Base-by-base conservation (phyloP, 2,329 filamentous ascomycete species). In the Nakataea oryzae region DNA sequence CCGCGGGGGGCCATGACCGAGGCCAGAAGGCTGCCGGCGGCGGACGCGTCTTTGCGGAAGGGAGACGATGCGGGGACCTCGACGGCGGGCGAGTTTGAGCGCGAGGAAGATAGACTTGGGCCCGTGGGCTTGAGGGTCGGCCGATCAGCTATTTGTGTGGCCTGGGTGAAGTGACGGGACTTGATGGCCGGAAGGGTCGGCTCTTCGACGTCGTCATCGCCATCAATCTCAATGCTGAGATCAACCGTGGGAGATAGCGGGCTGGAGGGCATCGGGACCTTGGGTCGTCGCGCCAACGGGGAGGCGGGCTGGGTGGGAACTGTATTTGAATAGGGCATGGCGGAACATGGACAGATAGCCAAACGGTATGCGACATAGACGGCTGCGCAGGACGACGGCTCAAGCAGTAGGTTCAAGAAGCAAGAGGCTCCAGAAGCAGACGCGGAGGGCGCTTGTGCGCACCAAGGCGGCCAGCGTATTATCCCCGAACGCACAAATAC, bases 51-150 rank as follows among this genome's bases (percentile, higher is more conserved):
- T 62, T 62, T 70, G 63, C 83, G 82, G 63, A 87, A 81, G 2
- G 92, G 93, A 1, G 93, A 97, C 3, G 93, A 97, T n/a, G 91
- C 90, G 32, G 88, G 87, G 3, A 97, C 93, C 73, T 96, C 93
- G 62, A 97, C 71, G 24, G 78, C 26, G 26, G 50, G 34, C 14
- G 59, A 61, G 13, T 30, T 69, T 41, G 77, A 76, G 29, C 73
- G 67, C 11, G 77, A 76, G 0, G 81, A 81, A 9, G 80, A 78
- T 28, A 75, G 74, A 57, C 72, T 50, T 56, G 74, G 47, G 62
- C 73, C 55, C 68, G 58, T 57, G 66, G 61, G 17, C 58, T 68
- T 67, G 24, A 79, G 72, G 3, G 71, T 71, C 0, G 75, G 74
- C 3, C 75, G 74, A 59, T 74, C 72, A 26, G 81, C 70, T 21